Base-by-base conservation (phyloP, 495 filamentous ascomycete genomes). In the Aspergillus bridgeri region DNA sequence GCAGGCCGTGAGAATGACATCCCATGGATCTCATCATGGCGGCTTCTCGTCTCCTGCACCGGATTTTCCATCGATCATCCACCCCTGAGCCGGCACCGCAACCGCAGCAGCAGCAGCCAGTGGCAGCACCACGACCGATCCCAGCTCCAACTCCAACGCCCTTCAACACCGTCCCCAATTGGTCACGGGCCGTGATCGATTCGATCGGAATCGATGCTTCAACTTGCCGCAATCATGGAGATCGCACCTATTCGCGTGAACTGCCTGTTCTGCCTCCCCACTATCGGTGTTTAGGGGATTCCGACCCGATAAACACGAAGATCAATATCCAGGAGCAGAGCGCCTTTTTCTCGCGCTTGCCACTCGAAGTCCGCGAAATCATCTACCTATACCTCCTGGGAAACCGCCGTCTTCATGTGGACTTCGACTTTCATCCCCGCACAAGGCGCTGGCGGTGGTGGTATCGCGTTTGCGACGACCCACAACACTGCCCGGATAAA, bases 391-490 rank as follows among this genome's bases (percentile, higher is more conserved):
- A 22, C n/a, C 44, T 44, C 20, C 56, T 61, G 21, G 59, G 59
- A 6, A 33, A 25, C n/a, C 53, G 54, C 17, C 48, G 59, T 0
- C 50, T 61, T 11, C 59, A 61, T 21, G 19, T 61, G 1, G 54
- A 61, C 33, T 57, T 22, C 24, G 49, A 61, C 6, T 57, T 53
- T 18, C 54, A 57, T 19, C 20, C 43, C 6, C 21, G 38, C 19
- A n/a, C 13, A n/a, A 42, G 42, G 9, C 22, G 25, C 18, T 57
- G 59, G 59, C 20, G 17, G 1, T 61, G 59, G 59, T 57, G 59
- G 59, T 54, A 61, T 33, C 44, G 59, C 6, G 45, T 54, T 11
- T 61, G 54, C 21, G 53, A 61, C 48, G 59, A 61, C 22, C 43
- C 49, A 20, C 19, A 29, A 2, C 33, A 57, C 22, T 61, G 59